These are phyloP conservation scores for Lophiotrema nucula DNA, from an alignment of 495 filamentous ascomycete species.

Conservation along the genomic window DNA sequence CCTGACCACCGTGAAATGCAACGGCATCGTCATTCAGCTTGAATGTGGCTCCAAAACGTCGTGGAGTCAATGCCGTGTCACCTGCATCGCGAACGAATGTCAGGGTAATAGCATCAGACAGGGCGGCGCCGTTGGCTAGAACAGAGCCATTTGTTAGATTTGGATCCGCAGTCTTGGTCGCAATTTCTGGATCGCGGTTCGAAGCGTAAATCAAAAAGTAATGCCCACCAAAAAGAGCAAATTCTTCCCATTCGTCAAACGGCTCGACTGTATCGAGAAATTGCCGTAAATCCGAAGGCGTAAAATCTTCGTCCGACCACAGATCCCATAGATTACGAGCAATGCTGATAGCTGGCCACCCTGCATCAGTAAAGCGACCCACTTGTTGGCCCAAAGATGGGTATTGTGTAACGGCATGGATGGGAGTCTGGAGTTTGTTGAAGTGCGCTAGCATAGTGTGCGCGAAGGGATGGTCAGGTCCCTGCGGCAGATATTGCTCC, in stretches of 20 bases:
- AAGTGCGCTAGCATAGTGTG: conserved; percentile 85
- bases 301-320: conserved; percentile 66
- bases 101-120: too few relatives aligned
- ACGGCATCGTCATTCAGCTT: conserved; percentile 42
- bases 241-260: conserved; percentile 97
- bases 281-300: conserved; percentile 54
- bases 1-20: conserved; percentile 53
- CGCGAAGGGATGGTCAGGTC: conserved; percentile 77
- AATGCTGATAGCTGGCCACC: conserved; percentile 63
- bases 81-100: too few relatives aligned
- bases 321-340: conserved; percentile 80
- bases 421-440: conserved; percentile 70
- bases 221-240: conserved; percentile 79
- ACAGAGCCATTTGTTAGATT: neutral
- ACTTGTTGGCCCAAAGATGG: conserved; percentile 62
- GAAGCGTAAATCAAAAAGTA: conserved; percentile 77
- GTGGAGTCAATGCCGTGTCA: conserved; percentile 3
- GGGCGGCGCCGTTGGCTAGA: neutral
- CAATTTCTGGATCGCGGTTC: conserved; percentile 3
- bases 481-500: conserved; percentile 81
- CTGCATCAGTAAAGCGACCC: conserved; percentile 60
- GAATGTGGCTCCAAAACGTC: conserved; percentile 50
- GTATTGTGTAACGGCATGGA: conserved; percentile 71
- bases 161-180: neutral
- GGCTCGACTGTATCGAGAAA: conserved; percentile 67